Conservation (phyloP, 176 grass and related monocot genomes). For the Alloteropsis semialata region DNA sequence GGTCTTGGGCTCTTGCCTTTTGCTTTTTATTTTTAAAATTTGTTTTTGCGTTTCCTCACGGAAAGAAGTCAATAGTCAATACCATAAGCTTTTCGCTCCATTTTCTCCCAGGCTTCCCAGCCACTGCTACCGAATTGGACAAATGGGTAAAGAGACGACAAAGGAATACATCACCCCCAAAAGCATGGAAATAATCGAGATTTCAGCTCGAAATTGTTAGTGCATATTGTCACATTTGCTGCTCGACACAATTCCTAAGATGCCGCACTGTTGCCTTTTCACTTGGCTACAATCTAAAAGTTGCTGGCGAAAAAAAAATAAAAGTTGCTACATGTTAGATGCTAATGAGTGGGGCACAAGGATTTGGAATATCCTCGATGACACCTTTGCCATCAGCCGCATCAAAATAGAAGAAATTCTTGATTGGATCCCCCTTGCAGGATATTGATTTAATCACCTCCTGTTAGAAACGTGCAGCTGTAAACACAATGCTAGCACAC, state of each 20-base stretch:
- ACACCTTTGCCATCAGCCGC: conserved; percentile 74
- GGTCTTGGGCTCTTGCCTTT: not conserved
- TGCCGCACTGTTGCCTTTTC: not conserved
- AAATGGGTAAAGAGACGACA: not conserved
- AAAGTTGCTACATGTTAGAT: conserved; percentile 3
- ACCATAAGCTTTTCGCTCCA: not conserved
- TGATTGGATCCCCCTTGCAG: conserved; percentile 78
- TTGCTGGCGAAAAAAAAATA: too few species aligned
- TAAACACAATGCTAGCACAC: conserved; percentile 4
- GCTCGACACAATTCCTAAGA: not conserved
- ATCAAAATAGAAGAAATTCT: conserved; percentile 94
- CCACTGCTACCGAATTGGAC: not conserved
- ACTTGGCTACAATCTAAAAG: not conserved
- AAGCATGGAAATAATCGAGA: not conserved
- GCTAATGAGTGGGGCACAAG: conserved; percentile 10
- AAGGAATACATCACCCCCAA: not conserved
- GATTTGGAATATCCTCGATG: conserved; percentile 57
- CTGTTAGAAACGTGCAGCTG: conserved; percentile 25
- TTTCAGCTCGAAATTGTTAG: not conserved
- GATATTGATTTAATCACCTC: conserved; percentile 96
- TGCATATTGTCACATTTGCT: not conserved
- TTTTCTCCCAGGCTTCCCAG: not conserved
- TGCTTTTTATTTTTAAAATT: not conserved
- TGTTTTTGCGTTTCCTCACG: not conserved
- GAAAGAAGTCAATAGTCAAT: not conserved